Evolutionary conservation across 192 early-diverging fungal genomes (phyloP).

Genomic region (Pilobolus umbonatus): DNA sequence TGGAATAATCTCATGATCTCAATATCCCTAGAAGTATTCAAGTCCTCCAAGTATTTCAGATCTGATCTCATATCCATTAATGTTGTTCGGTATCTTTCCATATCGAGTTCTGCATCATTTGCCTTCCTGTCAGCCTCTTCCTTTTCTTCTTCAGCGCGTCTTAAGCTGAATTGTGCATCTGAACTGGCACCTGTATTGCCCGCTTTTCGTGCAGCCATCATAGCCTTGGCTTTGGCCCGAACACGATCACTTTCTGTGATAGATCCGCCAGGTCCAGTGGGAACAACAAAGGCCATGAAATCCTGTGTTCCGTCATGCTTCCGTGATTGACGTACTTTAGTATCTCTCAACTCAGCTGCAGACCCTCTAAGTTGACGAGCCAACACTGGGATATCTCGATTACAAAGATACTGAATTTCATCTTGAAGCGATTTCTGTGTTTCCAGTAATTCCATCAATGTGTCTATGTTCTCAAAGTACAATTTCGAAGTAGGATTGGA

Average conservation of each 20-base stretch:
- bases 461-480: conserved; percentile 12
- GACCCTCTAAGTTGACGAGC: conserved; percentile 38
- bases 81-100: conserved; percentile 38
- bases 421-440: conserved; percentile 21
- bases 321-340: conserved; percentile 39
- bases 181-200: conserved; percentile 32
- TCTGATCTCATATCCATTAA: conserved; percentile 37
- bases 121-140: conserved; percentile 39
- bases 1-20: conserved; percentile 31
- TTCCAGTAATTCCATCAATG: conserved; percentile 23
- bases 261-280: conserved; percentile 49
- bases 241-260: conserved; percentile 49
- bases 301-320: conserved; percentile 31
- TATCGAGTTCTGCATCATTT: conserved; percentile 37
- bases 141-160: conserved; percentile 46
- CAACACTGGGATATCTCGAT: conserved; percentile 41
- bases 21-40: conserved; percentile 5
- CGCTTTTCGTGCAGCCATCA: conserved; percentile 50
- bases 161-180: conserved; percentile 18
- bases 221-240: conserved; percentile 47
- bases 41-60: conserved; percentile 20
- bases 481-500: background rate
- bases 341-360: conserved; percentile 34
- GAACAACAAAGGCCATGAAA: conserved; percentile 28
- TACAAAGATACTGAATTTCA: conserved; percentile 38